phyloP scores from a whole-genome alignment of 1,284 basidiomycete genomes.

The Porodaedalea pini region DNA sequence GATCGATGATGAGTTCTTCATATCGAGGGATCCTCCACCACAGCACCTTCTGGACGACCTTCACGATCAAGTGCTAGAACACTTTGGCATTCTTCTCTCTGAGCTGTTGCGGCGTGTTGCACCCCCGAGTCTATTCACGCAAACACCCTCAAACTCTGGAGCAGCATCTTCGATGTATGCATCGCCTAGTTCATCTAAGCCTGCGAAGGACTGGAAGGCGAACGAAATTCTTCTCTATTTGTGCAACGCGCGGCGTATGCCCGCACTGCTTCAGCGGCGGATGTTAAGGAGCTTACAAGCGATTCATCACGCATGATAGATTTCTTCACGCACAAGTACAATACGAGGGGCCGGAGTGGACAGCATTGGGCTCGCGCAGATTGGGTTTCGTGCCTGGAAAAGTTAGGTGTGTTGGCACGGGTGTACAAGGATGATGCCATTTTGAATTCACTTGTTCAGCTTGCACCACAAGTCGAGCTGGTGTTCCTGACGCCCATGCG shows the following conservation, averaged over 20 bases:
- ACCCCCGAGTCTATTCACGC: constrained; percentile 10
- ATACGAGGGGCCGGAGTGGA: constrained; percentile 48
- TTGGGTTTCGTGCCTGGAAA: constrained; percentile 53
- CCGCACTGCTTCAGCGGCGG: constrained; percentile 8
- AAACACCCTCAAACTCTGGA: constrained; percentile 35
- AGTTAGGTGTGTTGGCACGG: constrained; percentile 45
- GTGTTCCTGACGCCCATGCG: constrained; percentile 50
- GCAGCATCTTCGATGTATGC: constrained; percentile 53
- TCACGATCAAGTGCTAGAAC: constrained; percentile 64
- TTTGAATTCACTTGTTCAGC: constrained; percentile 43
- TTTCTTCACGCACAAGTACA: constrained; percentile 50
- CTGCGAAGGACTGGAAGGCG: constrained; percentile 48
- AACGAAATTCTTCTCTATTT: constrained; percentile 57
- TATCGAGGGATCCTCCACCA: constrained; percentile 22
- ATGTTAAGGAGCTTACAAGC: constrained; percentile 17
- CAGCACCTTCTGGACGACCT: constrained; percentile 61
- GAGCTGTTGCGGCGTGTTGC: constrained; percentile 53
- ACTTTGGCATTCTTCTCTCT: constrained; percentile 58
- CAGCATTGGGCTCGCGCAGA: constrained; percentile 66
- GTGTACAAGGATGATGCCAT: constrained; percentile 51
- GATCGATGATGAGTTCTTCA: constrained; percentile 46
- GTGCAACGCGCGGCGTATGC: constrained; percentile 31
- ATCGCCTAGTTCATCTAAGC: constrained; percentile 40
- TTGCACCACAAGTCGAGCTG: constrained; percentile 44
- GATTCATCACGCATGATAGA: constrained; percentile 38